Evolutionary conservation across 306 rosid species (phyloP), one percentile per base, ranked within the genome.

Genomic region (Bauhinia variegata): DNA sequence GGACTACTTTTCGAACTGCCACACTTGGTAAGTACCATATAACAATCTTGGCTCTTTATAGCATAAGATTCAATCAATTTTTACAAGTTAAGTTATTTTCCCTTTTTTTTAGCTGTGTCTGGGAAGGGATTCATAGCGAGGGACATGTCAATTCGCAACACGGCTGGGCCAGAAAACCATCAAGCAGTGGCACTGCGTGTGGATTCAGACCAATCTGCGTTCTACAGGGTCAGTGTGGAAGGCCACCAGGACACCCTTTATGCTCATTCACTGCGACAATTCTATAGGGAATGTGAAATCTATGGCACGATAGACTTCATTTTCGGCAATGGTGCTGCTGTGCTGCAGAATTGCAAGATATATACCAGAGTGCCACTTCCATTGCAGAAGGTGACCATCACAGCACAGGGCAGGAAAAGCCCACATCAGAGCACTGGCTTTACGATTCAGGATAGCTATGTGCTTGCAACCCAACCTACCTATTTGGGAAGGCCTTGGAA

Each of bases 1-100:
- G 97, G 98, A 93, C 98, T 36, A 89, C 98, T 33, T 93, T 89
- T 70, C 79, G 98, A 82, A 89, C 98, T 54, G 95, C 98, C 44
- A 93, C 97, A 0, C 75, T 93, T 34, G 98, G 98, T 92, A 59
- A 58, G 87, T 68, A 5, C 0, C 39, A 34, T 49, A 23, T 0
- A 12, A 2, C 1, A 8, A 33, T 33, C 2, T 31, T 23, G 28
- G 28, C 28, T 23, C 28, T 23, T 23, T 23, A 23, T 23, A 23
- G 28, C 28, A 23, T 23, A 23, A 23, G 28, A 23, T 23, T 23
- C 28, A 23, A 23, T 23, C 28, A 23, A 23, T 23, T 23, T 23
- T 1, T 23, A 23, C 2, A 23, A 23, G 28, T 23, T 23, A 23
- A n/a, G n/a, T n/a, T n/a, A n/a, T n/a, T n/a, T n/a, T n/a, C n/a